phyloP scores from a whole-genome alignment of 345 rosid species.

The Nasturtium officinale region DNA sequence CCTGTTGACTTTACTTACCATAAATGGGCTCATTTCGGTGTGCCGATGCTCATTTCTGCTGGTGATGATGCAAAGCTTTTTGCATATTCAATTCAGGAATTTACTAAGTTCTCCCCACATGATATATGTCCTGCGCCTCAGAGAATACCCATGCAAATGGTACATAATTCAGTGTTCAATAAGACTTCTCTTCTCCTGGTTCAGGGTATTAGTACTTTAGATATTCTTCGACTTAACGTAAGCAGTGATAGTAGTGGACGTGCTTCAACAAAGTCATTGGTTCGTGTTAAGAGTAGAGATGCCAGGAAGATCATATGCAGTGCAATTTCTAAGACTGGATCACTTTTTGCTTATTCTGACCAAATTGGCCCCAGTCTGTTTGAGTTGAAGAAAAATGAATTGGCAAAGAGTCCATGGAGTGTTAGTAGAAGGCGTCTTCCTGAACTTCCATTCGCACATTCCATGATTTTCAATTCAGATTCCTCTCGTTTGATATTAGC shows the following conservation, averaged over 20 bases:
- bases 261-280: slow-evolving; percentile 64
- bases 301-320: slow-evolving; percentile 83
- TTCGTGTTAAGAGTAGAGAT: slow-evolving; percentile 72
- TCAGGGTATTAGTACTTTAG: slow-evolving; percentile 65
- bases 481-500: slow-evolving; percentile 67
- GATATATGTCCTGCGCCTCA: slow-evolving; percentile 98
- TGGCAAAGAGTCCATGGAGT: slow-evolving; percentile 56
- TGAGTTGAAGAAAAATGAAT: slow-evolving; percentile 57
- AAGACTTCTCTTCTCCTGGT: slow-evolving; percentile 72
- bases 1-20: slow-evolving; percentile 66
- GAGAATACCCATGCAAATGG: slow-evolving; percentile 77
- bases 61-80: slow-evolving; percentile 96
- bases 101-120: slow-evolving; percentile 86
- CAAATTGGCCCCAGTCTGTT: slow-evolving; percentile 64
- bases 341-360: slow-evolving; percentile 80
- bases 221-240: slow-evolving; percentile 61
- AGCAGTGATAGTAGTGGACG: slow-evolving; percentile 50
- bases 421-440: slow-evolving; percentile 73
- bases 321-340: slow-evolving; percentile 73
- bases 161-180: slow-evolving; percentile 56
- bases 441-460: slow-evolving; percentile 69
- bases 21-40: slow-evolving; percentile 91
- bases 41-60: slow-evolving; percentile 96
- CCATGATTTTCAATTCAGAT: slow-evolving; percentile 80
- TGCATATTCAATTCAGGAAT: slow-evolving; percentile 85